Evolutionary conservation across 768 basidiomycete genomes (phyloP).

Genomic region (Leucogyrophana mollusca): DNA sequence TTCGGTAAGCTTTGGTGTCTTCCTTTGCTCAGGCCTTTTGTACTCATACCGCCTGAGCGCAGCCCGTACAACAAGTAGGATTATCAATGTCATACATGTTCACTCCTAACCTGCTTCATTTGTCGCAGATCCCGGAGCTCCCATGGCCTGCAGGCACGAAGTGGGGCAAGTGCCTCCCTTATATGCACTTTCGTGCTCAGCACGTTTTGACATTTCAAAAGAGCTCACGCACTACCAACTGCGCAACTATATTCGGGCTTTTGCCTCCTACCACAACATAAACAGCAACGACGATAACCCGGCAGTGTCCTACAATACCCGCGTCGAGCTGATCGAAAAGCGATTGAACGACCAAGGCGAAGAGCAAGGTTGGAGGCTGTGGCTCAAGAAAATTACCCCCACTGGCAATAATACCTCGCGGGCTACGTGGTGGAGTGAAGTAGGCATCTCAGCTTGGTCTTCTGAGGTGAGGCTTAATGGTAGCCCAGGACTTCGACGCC

Average conservation of each 20-base stretch:
- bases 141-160: conserved; percentile 6
- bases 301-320: conserved; percentile 42
- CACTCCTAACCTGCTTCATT: not conserved
- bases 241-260: conserved; percentile 40
- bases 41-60: not conserved
- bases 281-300: conserved; percentile 43
- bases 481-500: conserved; percentile 35
- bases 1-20: conserved; percentile 21
- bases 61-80: conserved; percentile 19
- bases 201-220: conserved; percentile 11
- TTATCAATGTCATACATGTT: not conserved
- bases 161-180: too few species aligned
- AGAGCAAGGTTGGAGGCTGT: conserved; percentile 35
- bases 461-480: too few species aligned
- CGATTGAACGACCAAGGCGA: conserved; percentile 23
- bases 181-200: conserved; percentile 11
- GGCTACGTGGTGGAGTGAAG: conserved; percentile 39
- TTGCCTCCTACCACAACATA: conserved; percentile 39
- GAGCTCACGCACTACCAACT: conserved; percentile 34
- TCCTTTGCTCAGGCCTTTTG: not conserved
- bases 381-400: conserved; percentile 29
- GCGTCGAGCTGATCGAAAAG: conserved; percentile 47
- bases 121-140: conserved; percentile 3
- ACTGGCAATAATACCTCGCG: conserved; percentile 16
- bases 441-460: too few species aligned